Base-by-base conservation (phyloP, 352 stramenopile species). In the Globisporangium yorkense region DNA sequence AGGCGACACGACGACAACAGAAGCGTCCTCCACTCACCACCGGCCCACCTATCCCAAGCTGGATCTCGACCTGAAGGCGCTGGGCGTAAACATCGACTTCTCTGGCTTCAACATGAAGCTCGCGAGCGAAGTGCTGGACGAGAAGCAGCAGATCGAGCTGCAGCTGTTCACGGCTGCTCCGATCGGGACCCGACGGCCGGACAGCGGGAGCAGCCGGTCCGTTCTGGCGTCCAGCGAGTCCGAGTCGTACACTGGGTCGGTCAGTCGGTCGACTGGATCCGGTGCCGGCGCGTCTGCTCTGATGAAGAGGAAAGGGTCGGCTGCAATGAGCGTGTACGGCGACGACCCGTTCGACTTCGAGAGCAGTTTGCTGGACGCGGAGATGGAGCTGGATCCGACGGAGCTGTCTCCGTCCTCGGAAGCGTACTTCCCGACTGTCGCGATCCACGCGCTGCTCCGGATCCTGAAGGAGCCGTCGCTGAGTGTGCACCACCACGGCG, bases 391-490 rank as follows among this genome's bases (percentile, higher is more conserved):
- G 15, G 83, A 94, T 47, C 76, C 85, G 13, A 88, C 68, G 1
- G 74, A 83, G 24, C 54, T 94, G 2, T 90, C 82, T 2, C 83
- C 84, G 45, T 72, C 77, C 2, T 87, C 80, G 5, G 95, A 98
- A 47, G 86, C 95, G 49, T 99, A 98, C 65, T 99, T 98, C 75
- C 96, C 97, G 15, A 99, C 96, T 0, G 95, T 99, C 21, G 94
- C 96, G 8, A 97, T 99, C 56, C 87, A 98, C 59, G 94, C 96
- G 15, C 66, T 99, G 33, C 90, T 99, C 57, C 79, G 88, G 16
- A 98, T 99, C 57, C 85, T 99, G 39, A 92, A 96, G 37, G 96
- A 99, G 63, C 81, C 90, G 13, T 98, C 92, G 10, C 75, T 99
- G 10, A 92, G 91, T 54, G 89, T 92, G 29, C 94, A 99, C 60